Evolutionary conservation across 2,329 filamentous ascomycete genomes (phyloP), one percentile per base, ranked within the genome.

Genomic region (Acephala macrosclerotiorum): DNA sequence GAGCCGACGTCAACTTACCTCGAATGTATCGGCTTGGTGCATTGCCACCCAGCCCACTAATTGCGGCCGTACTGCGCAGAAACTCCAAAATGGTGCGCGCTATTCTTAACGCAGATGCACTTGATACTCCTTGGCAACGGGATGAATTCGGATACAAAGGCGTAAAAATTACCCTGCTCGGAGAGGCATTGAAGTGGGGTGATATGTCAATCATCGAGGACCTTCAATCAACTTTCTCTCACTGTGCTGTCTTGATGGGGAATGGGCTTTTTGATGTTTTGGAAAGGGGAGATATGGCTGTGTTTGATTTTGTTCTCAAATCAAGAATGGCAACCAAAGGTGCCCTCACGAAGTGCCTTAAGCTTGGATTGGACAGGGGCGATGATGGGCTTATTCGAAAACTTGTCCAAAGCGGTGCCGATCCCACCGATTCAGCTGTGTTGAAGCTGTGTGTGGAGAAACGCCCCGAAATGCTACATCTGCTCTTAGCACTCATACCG

Each of bases 191-290:
- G 20, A n/a, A 42, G 25, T 58, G 56, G 56, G 38, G 33, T 8
- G 35, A 58, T 35, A 58, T 20, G 36, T 40, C 56, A 38, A 58
- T 58, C 56, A 58, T 58, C 35, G 12, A 42, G 14, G 35, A 40
- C n/a, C 29, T 58, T 26, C 35, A 11, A 22, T 58, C 33, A 22
- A 29, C 38, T 40, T 58, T 58, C 40, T 33, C 33, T 26, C 18
- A 16, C 12, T 4, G 14, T n/a, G 3, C 38, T 42, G 18, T 14
- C 12, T 42, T n/a, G 12, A 5, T 3, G 12, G 5, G 38, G 3
- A 42, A 42, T n/a, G 38, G 14, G 38, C 38, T 42, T 42, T 42
- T 14, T n/a, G 12, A 42, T 12, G 18, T 42, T n/a, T 42, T 42
- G 18, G 38, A 42, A n/a, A 14, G 18, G 18, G 38, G 38, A 14